phyloP scores from a whole-genome alignment of 2,329 filamentous ascomycete species.

The Ascosphaera apis region DNA sequence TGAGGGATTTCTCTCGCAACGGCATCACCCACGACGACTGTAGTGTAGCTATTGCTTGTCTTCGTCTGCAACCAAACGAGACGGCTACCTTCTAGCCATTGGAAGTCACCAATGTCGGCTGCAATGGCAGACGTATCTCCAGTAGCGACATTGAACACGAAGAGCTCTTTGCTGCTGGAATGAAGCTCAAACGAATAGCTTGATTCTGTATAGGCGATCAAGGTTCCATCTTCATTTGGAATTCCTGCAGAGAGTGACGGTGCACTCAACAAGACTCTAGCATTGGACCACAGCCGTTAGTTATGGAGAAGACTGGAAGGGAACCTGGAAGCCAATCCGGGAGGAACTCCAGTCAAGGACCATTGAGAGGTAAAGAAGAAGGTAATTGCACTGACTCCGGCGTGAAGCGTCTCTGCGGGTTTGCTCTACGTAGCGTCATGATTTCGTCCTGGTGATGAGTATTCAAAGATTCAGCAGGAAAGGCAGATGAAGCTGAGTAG shows the following conservation, averaged over 20 bases:
- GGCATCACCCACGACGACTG: constrained; percentile 22
- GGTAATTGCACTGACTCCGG: no score
- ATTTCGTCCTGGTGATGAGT: no score
- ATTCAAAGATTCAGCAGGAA: no score
- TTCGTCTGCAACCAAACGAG: constrained; percentile 23
- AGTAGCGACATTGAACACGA: constrained; percentile 20
- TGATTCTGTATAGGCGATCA: constrained; percentile 25
- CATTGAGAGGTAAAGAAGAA: no score
- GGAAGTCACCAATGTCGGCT: constrained; percentile 20
- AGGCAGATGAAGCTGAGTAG: no score
- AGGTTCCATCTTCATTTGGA: constrained; percentile 23
- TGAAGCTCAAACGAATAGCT: constrained; percentile 28
- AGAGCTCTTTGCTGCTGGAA: constrained; percentile 23
- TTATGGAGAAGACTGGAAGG: no score
- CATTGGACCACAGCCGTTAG: not conserved
- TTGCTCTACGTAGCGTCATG: no score
- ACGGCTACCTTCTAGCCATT: constrained; percentile 21
- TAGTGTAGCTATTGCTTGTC: constrained; percentile 23
- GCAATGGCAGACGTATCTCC: constrained; percentile 20
- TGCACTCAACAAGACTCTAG: constrained; percentile 23
- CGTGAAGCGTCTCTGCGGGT: no score
- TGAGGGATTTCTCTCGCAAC: constrained; percentile 16
- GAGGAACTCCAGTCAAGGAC: no score
- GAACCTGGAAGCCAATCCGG: no score
- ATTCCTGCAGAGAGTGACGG: constrained; percentile 22